Conservation (phyloP, 805 yeast genomes). For the Sugiyamaella qingdaonensis region DNA sequence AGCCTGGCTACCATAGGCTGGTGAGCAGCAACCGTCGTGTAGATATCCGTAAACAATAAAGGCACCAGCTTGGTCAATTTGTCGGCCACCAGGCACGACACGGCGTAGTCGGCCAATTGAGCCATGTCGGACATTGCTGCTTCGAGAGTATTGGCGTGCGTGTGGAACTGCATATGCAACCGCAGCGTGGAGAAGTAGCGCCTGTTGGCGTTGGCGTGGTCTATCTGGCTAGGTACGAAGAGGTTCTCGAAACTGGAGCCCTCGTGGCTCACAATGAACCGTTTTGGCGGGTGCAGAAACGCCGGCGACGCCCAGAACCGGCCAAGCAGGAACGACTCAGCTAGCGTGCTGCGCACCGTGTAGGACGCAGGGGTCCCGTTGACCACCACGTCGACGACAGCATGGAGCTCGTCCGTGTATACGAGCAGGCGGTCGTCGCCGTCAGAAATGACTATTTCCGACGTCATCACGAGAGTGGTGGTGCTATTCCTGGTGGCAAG, state of each 20-base stretch:
- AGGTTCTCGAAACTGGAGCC: not conserved
- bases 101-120: conserved; percentile 18
- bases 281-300: not conserved
- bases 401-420: not conserved
- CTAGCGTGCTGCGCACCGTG: not conserved
- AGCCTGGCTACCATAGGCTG: not conserved
- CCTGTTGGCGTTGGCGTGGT: not conserved
- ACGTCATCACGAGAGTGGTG: not conserved
- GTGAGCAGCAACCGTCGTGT: no score
- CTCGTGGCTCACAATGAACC: not conserved
- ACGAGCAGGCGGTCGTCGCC: not conserved
- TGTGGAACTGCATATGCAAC: not conserved
- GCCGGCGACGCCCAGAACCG: not conserved
- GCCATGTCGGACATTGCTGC: not conserved
- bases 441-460: not conserved
- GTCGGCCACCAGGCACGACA: conserved; percentile 4
- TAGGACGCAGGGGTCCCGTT: not conserved
- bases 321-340: not conserved
- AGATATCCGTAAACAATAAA: conserved; percentile 2
- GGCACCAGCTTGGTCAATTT: conserved; percentile 8
- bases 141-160: not conserved
- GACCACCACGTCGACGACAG: not conserved
- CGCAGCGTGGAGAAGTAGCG: not conserved
- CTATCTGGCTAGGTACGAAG: not conserved
- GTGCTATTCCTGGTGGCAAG: not conserved